Evolutionary conservation across 345 rosid genomes (phyloP).

Genomic region (Aegle marmelos): DNA sequence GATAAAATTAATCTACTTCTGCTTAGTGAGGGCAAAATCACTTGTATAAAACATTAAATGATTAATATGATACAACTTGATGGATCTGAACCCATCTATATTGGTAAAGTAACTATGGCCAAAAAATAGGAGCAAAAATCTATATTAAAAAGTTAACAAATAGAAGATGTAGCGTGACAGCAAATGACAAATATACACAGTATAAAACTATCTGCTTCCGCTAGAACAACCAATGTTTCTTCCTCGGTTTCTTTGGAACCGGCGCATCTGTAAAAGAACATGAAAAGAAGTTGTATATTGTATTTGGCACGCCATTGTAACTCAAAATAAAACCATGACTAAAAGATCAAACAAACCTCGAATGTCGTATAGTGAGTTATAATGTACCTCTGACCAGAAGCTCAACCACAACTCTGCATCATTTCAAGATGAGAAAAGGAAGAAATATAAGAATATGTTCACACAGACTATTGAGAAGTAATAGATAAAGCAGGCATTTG

Average conservation of each 20-base stretch:
- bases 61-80: not conserved
- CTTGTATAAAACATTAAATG: not conserved
- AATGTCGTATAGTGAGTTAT: slow-evolving; percentile 83
- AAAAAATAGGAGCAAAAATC: not conserved
- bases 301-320: not conserved
- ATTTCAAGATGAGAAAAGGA: slow-evolving; percentile 10
- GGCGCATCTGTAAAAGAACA: slow-evolving; percentile 57
- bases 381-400: slow-evolving; percentile 98
- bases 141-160: not conserved
- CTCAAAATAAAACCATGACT: no score
- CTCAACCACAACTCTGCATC: slow-evolving; percentile 94
- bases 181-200: slow-evolving; percentile 5
- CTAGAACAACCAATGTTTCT: slow-evolving; percentile 94
- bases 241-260: slow-evolving; percentile 63
- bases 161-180: not conserved
- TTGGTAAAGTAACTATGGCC: not conserved
- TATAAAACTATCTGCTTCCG: slow-evolving; percentile 7
- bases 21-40: slow-evolving; percentile 6
- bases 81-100: not conserved
- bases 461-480: not conserved
- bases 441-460: not conserved
- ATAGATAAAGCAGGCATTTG: not conserved
- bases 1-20: not conserved
- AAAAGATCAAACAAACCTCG: slow-evolving; percentile 50
- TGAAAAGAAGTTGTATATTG: not conserved